Base-by-base conservation (phyloP, 805 yeast species). In the Tetrapisispora iriomotensis region DNA sequence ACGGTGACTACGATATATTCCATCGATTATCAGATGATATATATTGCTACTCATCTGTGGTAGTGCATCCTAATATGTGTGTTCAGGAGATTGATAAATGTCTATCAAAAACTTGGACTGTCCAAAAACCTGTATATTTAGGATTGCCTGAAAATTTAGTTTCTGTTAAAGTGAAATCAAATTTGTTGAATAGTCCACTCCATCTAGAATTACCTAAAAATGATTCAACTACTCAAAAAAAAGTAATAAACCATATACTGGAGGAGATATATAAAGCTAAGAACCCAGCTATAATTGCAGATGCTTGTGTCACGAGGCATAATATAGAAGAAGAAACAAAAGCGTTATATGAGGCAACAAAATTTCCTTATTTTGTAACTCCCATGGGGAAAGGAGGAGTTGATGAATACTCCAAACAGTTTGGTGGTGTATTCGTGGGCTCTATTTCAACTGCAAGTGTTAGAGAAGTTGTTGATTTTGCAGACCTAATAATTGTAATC, bases 321-420 rank as follows among this genome's bases (percentile, higher is more conserved):
- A 65, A 66, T 45, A 75, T 77, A 40, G 67, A 67, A 45, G 53
- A 56, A 6, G 82, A 77, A 58, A 77, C 79, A 33, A 63, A 61
- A 37, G 58, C 65, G 43, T 68, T 82, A 50, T 75, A 77, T 33
- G 68, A 71, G 28, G 58, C 63, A 38, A 80, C 90, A 14, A 72
- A 77, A 53, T 82, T 76, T 72, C 87, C 88, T 13, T 77, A 78
- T 23, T 82, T 74, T 57, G 78, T 79, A 34, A 83, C 94, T 17
- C 92, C 94, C 43, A 82, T 82, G 88, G 94, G 90, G 57, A 83
- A 83, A 60, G 79, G 84, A 36, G 67, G 74, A 6, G 71, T 82
- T 45, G 75, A 79, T 59, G 94, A 82, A 62, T 67, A 65, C 39
- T 67, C 73, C 48, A 70, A 73, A 34, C 65, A 81, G 58, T 83